Base-by-base conservation (phyloP, 257 asterid species). In the Jacaranda copaia region DNA sequence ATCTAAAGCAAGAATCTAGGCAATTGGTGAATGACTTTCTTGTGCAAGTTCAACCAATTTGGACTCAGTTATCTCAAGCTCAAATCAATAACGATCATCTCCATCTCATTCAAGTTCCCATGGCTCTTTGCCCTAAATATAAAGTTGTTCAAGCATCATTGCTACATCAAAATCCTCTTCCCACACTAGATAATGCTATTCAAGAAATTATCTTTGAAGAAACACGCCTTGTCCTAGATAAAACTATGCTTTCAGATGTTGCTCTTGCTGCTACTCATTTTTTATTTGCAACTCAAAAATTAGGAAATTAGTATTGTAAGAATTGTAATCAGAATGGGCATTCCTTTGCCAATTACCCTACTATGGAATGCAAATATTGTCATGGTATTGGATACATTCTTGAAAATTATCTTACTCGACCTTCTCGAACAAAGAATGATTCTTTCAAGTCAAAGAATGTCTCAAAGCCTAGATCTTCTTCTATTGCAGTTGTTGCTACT, bases 71-170 rank as follows among this genome's bases (percentile, higher is more conserved):
- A n/a, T n/a, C n/a, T n/a, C n/a, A n/a, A n/a, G n/a, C n/a, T n/a
- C n/a, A n/a, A n/a, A 73, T 72, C 42, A 74, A 56, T 20, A 16
- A 67, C n/a, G 77, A 80, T 68, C 76, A 73, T 13, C 78, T 74
- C 59, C 83, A 53, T 20, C 83, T 67, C 5, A 76, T 76, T 46
- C n/a, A 81, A 49, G 72, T 74, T 40, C 80, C 74, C 38, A 68
- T 75, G 77, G 84, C 80, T 46, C 77, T 61, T 49, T 9, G 75
- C 0, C 66, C 74, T 32, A 66, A 77, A 18, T 81, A 81, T 56
- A 62, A 71, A 76, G 64, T 36, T 36, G 60, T 76, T 2, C 59
- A 51, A 8, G 77, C 74, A 8, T 53, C 78, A 4, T 7, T 75
- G 19, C 36, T 61, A 1, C 77, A 52, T 38, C 55, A 48, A 14